phyloP scores from a whole-genome alignment of 2,329 filamentous ascomycete species.

The Neonectria magnoliae region DNA sequence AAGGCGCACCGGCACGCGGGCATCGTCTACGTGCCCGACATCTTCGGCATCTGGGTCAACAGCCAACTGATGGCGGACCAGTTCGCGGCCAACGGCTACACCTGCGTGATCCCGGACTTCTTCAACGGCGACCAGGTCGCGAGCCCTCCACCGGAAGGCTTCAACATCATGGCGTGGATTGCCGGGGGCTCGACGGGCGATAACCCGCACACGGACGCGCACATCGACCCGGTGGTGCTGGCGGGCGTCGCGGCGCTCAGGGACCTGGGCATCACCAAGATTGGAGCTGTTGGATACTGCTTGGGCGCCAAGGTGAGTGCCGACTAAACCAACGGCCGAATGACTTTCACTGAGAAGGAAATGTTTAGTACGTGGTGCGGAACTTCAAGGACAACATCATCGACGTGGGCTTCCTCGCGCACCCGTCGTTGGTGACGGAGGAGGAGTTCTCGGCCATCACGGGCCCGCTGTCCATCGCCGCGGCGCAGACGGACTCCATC shows the following conservation, averaged over 20 bases:
- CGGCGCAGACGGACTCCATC: constrained; percentile 69
- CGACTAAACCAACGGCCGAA: background rate
- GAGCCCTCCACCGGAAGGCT: constrained; percentile 39
- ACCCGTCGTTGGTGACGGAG: constrained; percentile 69
- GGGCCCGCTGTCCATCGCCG: constrained; percentile 69
- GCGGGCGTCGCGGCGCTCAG: constrained; percentile 64
- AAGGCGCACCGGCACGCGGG: constrained; percentile 42
- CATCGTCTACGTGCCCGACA: constrained; percentile 51
- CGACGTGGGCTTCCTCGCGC: constrained; percentile 70
- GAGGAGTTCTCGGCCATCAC: constrained; percentile 67
- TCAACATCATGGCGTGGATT: constrained; percentile 49
- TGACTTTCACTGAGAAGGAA: background rate
- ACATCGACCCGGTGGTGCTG: constrained; percentile 48
- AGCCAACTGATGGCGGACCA: constrained; percentile 54
- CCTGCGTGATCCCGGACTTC: constrained; percentile 50
- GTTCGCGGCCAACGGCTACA: constrained; percentile 52
- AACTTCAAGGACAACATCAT: constrained; percentile 66
- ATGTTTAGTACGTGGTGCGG: constrained; percentile 70
- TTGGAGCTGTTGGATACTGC: constrained; percentile 71
- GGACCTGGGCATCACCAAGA: constrained; percentile 59
- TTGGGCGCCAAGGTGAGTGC: constrained; percentile 69
- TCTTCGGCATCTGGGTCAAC: constrained; percentile 53
- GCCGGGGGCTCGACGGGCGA: constrained; percentile 57
- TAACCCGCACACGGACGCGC: constrained; percentile 53
- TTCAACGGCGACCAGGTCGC: constrained; percentile 51